Conservation (phyloP, 192 early-diverging fungal species). For the Linnemannia zychae region DNA sequence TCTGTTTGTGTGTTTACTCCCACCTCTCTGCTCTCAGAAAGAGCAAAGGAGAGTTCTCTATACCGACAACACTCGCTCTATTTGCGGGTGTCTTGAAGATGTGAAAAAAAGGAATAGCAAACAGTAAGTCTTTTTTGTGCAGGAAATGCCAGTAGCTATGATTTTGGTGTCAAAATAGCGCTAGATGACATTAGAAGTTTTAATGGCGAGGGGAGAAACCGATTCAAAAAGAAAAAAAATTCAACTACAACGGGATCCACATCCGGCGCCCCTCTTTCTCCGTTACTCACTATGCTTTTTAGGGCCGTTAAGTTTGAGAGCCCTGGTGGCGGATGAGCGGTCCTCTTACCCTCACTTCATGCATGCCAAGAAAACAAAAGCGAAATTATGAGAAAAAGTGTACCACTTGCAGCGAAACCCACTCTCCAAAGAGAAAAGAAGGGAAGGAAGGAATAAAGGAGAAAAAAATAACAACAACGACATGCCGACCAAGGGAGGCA, state of each 20-base stretch:
- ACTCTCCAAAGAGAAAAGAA: no score
- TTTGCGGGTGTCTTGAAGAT: no score
- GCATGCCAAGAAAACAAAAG: conserved; percentile 1
- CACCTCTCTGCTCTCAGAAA: no score
- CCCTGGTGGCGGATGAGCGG: neutral
- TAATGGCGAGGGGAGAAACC: neutral
- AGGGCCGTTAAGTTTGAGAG: neutral
- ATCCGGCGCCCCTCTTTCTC: neutral
- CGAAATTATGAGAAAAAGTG: neutral
- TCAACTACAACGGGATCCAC: neutral
- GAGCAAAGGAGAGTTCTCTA: no score
- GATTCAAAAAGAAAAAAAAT: no score
- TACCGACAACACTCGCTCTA: no score
- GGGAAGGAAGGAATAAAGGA: neutral
- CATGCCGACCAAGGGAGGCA: neutral
- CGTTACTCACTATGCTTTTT: neutral
- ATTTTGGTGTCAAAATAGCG: no score
- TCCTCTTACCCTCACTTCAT: no score
- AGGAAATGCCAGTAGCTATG: no score
- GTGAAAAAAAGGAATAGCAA: no score
- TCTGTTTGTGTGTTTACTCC: neutral
- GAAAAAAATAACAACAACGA: neutral
- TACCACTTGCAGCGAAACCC: neutral
- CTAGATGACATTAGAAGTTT: no score
- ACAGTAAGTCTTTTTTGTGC: no score